These are phyloP conservation scores for Scenedesmus sp. DNA, from an alignment of 163 green algal genomes.

Conservation along the genomic window DNA sequence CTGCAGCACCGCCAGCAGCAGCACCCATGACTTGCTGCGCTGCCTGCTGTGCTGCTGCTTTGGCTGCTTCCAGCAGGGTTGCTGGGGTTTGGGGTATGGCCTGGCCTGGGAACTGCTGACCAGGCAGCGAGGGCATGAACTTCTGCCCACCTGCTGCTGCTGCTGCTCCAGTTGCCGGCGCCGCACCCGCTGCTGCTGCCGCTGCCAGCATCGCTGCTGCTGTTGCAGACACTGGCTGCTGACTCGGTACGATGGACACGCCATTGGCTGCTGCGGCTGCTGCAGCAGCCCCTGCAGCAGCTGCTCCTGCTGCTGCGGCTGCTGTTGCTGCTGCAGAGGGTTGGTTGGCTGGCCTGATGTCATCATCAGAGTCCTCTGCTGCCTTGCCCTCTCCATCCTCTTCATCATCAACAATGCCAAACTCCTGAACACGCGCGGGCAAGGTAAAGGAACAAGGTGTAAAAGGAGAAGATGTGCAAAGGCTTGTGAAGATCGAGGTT, in stretches of 20 bases:
- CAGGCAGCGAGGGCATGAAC: slow-evolving; percentile 32
- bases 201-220: slow-evolving; percentile 16
- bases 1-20: neutral
- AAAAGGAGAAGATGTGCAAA: neutral
- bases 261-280: slow-evolving; percentile 17
- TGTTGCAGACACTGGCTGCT: neutral
- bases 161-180: neutral
- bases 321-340: neutral
- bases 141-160: slow-evolving; percentile 1
- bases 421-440: slow-evolving; percentile 35
- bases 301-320: neutral
- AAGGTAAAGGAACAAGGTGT: neutral
- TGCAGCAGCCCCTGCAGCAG: slow-evolving; percentile 13
- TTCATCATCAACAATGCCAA: slow-evolving; percentile 59
- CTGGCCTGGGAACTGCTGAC: slow-evolving; percentile 38
- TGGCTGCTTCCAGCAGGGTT: slow-evolving; percentile 33
- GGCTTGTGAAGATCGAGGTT: neutral
- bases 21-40: neutral
- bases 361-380: slow-evolving; percentile 50
- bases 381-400: slow-evolving; percentile 53
- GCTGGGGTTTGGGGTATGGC: slow-evolving; percentile 14
- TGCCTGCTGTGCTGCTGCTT: slow-evolving; percentile 15
- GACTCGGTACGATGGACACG: neutral
- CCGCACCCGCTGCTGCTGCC: neutral
- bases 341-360: slow-evolving; percentile 52